phyloP scores from a whole-genome alignment of 2,329 filamentous ascomycete species.

The Pseudocercospora fijiensis region DNA sequence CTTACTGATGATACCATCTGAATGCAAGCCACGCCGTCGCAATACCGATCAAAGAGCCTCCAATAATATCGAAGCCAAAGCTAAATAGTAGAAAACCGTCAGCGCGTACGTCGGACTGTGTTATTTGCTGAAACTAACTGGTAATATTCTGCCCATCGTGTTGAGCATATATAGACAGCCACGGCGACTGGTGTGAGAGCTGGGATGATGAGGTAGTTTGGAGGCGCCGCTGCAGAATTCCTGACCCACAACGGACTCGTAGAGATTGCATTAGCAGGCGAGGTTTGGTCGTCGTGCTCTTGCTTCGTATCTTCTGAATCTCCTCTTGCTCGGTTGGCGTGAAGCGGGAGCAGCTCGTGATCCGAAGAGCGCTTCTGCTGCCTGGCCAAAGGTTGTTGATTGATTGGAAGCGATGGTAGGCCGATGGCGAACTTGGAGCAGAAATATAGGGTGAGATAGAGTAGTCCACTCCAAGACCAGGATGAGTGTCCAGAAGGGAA shows the following conservation, averaged over 20 bases:
- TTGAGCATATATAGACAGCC: slow-evolving; percentile 52
- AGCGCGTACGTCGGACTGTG: neutral
- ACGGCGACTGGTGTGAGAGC: slow-evolving; percentile 25
- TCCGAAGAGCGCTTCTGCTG: slow-evolving; percentile 15
- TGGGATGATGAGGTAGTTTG: slow-evolving; percentile 62
- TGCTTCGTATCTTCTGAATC: slow-evolving; percentile 19
- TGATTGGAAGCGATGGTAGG: slow-evolving; percentile 64
- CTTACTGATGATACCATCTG: slow-evolving; percentile 72
- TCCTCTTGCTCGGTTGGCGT: slow-evolving; percentile 24
- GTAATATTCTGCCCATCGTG: slow-evolving; percentile 82
- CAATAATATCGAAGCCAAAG: slow-evolving; percentile 88
- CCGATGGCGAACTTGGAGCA: slow-evolving; percentile 77
- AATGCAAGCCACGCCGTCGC: slow-evolving; percentile 72
- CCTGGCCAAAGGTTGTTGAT: slow-evolving; percentile 37
- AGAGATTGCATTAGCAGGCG: slow-evolving; percentile 34
- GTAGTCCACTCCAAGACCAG: slow-evolving; percentile 72
- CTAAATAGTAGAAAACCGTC: neutral
- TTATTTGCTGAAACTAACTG: slow-evolving; percentile 47
- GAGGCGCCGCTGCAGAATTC: slow-evolving; percentile 76
- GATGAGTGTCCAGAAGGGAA: slow-evolving; percentile 78
- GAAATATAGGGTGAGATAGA: slow-evolving; percentile 84
- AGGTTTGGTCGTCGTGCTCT: slow-evolving; percentile 11
- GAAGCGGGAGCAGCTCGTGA: slow-evolving; percentile 32
- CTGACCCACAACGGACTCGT: slow-evolving; percentile 44
- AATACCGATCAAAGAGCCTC: slow-evolving; percentile 76